phyloP scores from a whole-genome alignment of 2,329 filamentous ascomycete genomes.

The Fusarium protoensiforme region DNA sequence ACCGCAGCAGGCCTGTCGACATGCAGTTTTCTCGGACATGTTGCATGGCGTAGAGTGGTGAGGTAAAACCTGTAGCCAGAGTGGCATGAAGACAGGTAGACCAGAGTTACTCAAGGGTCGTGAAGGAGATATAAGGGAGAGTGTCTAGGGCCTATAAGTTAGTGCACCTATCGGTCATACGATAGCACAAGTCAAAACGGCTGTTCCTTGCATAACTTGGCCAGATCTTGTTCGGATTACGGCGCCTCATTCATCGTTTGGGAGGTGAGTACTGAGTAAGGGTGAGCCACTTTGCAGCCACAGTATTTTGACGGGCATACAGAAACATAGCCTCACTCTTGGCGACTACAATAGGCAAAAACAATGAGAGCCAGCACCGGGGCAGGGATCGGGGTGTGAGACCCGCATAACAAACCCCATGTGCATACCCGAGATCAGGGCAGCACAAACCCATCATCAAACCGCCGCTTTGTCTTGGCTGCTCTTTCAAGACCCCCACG shows the following conservation, averaged over 20 bases:
- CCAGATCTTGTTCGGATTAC: not conserved
- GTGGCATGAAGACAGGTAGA: not conserved
- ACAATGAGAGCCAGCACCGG: not conserved
- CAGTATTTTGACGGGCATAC: not conserved
- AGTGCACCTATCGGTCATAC: not conserved
- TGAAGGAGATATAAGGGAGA: not conserved
- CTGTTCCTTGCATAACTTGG: not conserved
- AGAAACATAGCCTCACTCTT: not conserved
- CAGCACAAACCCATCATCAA: not conserved
- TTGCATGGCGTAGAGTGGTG: not conserved
- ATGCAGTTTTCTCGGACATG: not conserved
- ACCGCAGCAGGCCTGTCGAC: not conserved
- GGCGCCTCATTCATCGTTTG: not conserved
- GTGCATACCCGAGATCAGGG: not conserved
- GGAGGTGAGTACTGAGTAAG: too few species aligned
- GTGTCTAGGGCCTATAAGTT: not conserved
- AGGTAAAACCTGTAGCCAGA: not conserved
- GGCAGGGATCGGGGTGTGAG: not conserved
- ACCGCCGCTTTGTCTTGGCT: not conserved
- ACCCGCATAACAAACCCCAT: not conserved
- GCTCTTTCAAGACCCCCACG: not conserved
- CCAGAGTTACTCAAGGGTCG: too few species aligned
- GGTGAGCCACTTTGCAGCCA: not conserved
- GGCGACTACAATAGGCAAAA: not conserved
- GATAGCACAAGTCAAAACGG: not conserved